A percentile compares a stretch with the other conserved stretches of the same genome.
Evolutionary conservation across 2,329 filamentous ascomycete genomes (phyloP).

Genomic region (Alternaria rosae): DNA sequence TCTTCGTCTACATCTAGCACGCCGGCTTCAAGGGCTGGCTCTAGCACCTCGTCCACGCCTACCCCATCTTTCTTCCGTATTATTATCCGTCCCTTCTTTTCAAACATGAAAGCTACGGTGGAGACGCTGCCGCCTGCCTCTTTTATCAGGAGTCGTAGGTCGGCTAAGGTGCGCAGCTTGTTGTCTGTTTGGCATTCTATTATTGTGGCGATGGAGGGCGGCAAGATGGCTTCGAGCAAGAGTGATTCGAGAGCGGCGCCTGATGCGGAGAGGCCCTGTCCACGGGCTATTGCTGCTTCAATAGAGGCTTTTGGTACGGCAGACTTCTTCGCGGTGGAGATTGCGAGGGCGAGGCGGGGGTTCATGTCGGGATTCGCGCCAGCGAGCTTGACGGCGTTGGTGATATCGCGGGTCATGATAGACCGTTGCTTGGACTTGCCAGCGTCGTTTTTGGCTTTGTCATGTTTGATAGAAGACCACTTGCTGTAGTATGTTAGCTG

Average conservation of each 20-base stretch:
- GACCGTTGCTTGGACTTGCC: conserved; percentile 77
- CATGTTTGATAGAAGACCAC: conserved; percentile 96
- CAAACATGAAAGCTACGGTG: conserved; percentile 84
- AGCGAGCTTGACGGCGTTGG: conserved; percentile 76
- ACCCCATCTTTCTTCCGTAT: conserved; percentile 68
- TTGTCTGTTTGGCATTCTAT: conserved; percentile 88
- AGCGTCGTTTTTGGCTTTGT: conserved; percentile 85
- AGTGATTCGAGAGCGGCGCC: conserved; percentile 80
- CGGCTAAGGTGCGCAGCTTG: conserved; percentile 74
- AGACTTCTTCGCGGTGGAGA: conserved; percentile 81
- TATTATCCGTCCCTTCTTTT: conserved; percentile 76
- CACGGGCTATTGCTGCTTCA: conserved; percentile 84
- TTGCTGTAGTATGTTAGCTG: conserved; percentile 62
- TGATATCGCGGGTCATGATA: conserved; percentile 74
- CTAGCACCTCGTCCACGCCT: conserved; percentile 74
- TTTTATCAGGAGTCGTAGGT: conserved; percentile 76
- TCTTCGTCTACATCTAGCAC: conserved; percentile 76
- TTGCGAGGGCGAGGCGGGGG: conserved; percentile 74
- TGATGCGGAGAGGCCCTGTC: conserved; percentile 79
- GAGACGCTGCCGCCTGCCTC: conserved; percentile 73
- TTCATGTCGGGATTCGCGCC: conserved; percentile 78
- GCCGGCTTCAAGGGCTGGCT: conserved; percentile 85
- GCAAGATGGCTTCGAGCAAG: conserved; percentile 81
- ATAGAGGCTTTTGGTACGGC: conserved; percentile 85
- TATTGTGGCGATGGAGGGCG: conserved; percentile 75